phyloP scores from a whole-genome alignment of 805 yeast species.

The Zygosaccharomyces lentus region DNA sequence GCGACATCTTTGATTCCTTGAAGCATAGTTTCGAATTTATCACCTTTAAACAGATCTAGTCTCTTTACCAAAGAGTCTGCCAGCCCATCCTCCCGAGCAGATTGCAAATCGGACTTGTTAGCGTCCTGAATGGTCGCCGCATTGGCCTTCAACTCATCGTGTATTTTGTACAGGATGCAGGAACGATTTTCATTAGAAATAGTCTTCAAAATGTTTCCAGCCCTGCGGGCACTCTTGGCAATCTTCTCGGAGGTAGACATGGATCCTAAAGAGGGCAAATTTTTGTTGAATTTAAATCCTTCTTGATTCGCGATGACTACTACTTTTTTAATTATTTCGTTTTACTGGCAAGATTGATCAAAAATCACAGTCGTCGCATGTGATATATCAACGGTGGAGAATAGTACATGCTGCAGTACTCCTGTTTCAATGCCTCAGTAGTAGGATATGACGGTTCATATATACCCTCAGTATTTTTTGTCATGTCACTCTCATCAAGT shows the following conservation, averaged over 20 bases:
- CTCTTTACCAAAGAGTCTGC: conserved; percentile 75
- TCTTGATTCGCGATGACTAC: neutral
- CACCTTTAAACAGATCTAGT: conserved; percentile 74
- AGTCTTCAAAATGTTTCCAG: conserved; percentile 80
- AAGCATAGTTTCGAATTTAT: conserved; percentile 88
- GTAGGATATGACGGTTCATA: too few relatives aligned
- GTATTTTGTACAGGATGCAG: conserved; percentile 63
- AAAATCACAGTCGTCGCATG: too few relatives aligned
- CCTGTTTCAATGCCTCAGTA: too few relatives aligned
- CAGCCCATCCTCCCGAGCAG: conserved; percentile 58
- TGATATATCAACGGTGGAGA: too few relatives aligned
- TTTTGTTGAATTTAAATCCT: neutral
- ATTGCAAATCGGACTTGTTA: conserved; percentile 68
- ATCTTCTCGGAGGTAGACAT: conserved; percentile 54
- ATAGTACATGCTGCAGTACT: too few relatives aligned
- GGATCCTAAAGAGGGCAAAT: neutral
- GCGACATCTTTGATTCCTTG: conserved; percentile 94
- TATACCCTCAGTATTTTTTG: too few relatives aligned
- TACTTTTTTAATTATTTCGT: neutral
- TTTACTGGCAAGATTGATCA: too few relatives aligned
- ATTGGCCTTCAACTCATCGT: conserved; percentile 56
- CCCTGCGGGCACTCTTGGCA: conserved; percentile 75
- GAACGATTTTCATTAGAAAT: conserved; percentile 70
- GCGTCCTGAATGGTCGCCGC: conserved; percentile 66
- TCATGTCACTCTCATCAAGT: too few relatives aligned